Conservation (phyloP, 257 asterid species). For the Parsonsia alboflavescens region DNA sequence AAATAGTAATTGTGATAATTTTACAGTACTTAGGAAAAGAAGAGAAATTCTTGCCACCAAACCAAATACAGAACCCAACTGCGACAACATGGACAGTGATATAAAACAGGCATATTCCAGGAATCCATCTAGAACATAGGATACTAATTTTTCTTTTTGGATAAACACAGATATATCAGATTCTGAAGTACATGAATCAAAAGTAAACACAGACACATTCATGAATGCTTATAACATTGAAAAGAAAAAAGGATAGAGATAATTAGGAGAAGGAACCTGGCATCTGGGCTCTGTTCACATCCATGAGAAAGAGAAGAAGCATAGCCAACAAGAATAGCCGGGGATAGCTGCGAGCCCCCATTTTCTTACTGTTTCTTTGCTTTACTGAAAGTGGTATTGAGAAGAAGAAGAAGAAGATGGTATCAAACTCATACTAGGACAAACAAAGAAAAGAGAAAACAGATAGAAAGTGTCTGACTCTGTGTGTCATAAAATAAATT, state of each 20-base stretch:
- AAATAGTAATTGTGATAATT: no score
- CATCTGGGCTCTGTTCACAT: conserved; percentile 65
- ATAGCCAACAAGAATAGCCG: conserved; percentile 25
- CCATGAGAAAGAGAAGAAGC: conserved; percentile 33
- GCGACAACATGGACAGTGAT: neutral
- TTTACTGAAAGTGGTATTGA: conserved; percentile 18
- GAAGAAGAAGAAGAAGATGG: conserved; percentile 26
- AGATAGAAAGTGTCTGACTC: conserved; percentile 17
- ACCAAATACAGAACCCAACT: neutral
- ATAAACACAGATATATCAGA: neutral
- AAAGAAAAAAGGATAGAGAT: neutral
- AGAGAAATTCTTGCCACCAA: neutral
- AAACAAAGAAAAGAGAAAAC: conserved; percentile 16
- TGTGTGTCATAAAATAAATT: neutral
- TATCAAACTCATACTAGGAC: conserved; percentile 24
- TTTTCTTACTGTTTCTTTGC: conserved; percentile 27
- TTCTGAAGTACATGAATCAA: neutral
- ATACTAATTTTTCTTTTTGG: neutral
- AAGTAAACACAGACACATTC: no score
- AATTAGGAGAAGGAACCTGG: conserved; percentile 53
- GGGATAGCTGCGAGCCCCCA: conserved; percentile 35
- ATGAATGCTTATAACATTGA: neutral
- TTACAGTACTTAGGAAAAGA: neutral
- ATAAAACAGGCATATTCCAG: neutral
- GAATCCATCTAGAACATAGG: neutral